Conservation (phyloP, 2,329 filamentous ascomycete genomes). For the Moelleriella libera region DNA sequence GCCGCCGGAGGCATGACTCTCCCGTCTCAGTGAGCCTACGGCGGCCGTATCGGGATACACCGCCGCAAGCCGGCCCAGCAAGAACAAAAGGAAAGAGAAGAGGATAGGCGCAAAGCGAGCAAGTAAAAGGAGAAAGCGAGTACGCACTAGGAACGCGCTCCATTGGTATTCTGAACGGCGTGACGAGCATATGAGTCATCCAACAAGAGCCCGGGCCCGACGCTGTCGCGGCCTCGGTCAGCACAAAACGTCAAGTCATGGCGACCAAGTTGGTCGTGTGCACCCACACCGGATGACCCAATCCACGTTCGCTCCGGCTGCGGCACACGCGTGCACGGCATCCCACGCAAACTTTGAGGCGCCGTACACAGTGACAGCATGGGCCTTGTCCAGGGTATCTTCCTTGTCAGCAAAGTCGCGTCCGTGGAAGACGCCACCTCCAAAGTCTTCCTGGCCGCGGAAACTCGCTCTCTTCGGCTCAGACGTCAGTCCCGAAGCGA, state of each 20-base stretch:
- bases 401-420: conserved; percentile 28
- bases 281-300: conserved; percentile 40
- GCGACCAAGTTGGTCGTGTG: background rate
- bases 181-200: conserved; percentile 22
- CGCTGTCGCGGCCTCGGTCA: conserved; percentile 6
- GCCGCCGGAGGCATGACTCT: no score
- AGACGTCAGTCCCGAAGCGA: conserved; percentile 42
- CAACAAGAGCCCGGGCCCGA: conserved; percentile 44
- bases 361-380: conserved; percentile 40
- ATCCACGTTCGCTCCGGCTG: conserved; percentile 38
- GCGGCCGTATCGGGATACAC: no score
- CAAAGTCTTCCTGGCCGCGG: conserved; percentile 28
- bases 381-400: conserved; percentile 24
- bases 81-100: no score
- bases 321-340: conserved; percentile 45
- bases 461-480: conserved; percentile 13
- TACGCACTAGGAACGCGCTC: no score
- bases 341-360: conserved; percentile 53
- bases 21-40: no score
- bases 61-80: no score
- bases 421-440: conserved; percentile 32
- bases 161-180: background rate
- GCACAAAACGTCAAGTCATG: no score
- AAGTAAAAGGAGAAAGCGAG: no score
- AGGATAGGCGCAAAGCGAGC: no score